Evolutionary conservation across 2,329 filamentous ascomycete genomes (phyloP), one percentile per base, ranked within the genome.

Genomic region (Neospermospora avenae): DNA sequence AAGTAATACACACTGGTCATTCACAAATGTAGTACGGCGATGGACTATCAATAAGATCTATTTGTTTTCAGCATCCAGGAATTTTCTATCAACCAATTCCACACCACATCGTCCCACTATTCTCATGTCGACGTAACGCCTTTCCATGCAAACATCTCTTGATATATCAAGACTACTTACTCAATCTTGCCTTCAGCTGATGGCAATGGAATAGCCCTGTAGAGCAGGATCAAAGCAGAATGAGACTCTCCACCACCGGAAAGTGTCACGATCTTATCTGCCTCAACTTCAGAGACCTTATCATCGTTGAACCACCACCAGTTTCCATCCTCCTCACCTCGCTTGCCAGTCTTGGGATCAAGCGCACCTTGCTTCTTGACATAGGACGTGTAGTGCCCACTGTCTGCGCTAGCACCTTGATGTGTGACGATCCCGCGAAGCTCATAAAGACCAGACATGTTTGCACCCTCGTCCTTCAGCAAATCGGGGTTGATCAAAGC

Each of bases 261-360:
- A 55, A 99, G 82, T 3, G 87, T 89, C 73, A 93, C 90, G 67
- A 99, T 96, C 80, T 96, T 95, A 69, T 98, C 93, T 25, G 85
- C 80, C 16, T 91, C 86, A 28, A 99, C 95, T 78, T 99, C 95
- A 14, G 89, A 86, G 35, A 99, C 95, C 78, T 92, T 96, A 73
- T 99, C 93, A 71, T 99, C 95, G 75, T 99, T 98, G 82, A 99
- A 99, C 93, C 95, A 99, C 93, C 95, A 99, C 95, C 95, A 99
- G 70, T 92, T 96, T 68, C 90, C 92, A 72, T 96, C 91, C 72
- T 96, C 91, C 71, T 89, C 86, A 57, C 84, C 85, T 70, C 85
- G 80, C 78, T 91, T 90, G 67, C 90, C 91, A 20, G 88, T 90
- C 70, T 86, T 85, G 16, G 87, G 81, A 68, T 96, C 89, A 60